phyloP scores from a whole-genome alignment of 108 stramenopile species.

The Nitzschia inconspicua region DNA sequence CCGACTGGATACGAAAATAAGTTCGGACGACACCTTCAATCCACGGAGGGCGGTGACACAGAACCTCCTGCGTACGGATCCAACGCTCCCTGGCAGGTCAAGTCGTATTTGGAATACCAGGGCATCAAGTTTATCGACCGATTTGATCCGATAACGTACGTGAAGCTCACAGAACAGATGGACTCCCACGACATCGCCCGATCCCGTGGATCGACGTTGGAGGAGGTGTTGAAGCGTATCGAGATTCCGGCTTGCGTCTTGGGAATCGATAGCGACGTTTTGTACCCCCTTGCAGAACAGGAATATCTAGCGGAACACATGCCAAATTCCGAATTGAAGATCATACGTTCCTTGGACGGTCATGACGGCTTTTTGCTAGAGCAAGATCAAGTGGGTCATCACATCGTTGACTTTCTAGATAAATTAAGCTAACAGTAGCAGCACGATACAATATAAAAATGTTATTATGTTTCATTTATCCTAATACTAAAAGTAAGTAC shows the following conservation, averaged over 20 bases:
- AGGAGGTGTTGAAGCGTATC: conserved; percentile 56
- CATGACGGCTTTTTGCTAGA: conserved; percentile 95
- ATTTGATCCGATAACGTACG: conserved; percentile 91
- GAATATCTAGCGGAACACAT: conserved; percentile 67
- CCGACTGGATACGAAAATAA: conserved; percentile 75
- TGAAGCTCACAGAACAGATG: conserved; percentile 93
- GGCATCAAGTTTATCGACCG: conserved; percentile 85
- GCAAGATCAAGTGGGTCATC: conserved; percentile 84
- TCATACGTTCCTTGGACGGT: conserved; percentile 82
- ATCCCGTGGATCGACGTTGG: conserved; percentile 49
- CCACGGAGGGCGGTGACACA: conserved; percentile 26
- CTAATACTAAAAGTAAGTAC: too few relatives aligned
- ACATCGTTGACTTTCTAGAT: conserved; percentile 72
- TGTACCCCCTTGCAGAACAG: conserved; percentile 88
- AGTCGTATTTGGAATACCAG: conserved; percentile 89
- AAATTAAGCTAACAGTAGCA: too few relatives aligned
- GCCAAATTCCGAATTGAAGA: conserved; percentile 64
- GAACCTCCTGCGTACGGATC: conserved; percentile 43
- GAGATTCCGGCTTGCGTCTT: conserved; percentile 80
- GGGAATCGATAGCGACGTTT: conserved; percentile 88
- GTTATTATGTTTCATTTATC: too few relatives aligned
- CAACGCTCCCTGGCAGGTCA: conserved; percentile 78
- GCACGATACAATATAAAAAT: too few relatives aligned
- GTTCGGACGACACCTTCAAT: conserved; percentile 65
- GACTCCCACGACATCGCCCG: conserved; percentile 88